phyloP scores from a whole-genome alignment of 2,329 filamentous ascomycete species.

The Stemphylium vesicarium region DNA sequence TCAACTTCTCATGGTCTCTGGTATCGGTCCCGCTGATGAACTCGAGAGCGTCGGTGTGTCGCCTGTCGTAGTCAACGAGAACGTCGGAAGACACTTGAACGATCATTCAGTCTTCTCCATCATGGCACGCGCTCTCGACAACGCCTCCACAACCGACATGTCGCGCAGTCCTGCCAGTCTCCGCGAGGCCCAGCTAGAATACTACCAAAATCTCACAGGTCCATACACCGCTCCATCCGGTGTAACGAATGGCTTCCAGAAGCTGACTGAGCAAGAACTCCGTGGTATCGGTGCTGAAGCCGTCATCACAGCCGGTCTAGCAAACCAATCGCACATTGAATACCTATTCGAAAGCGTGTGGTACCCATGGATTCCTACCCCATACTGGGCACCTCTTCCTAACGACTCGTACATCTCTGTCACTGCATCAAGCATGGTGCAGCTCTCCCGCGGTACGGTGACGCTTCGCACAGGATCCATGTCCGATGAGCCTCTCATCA shows the following conservation, averaged over 20 bases:
- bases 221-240: conserved; percentile 42
- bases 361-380: conserved; percentile 36
- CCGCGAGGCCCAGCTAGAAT: conserved; percentile 33
- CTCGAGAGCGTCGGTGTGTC: conserved; percentile 32
- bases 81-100: conserved; percentile 36
- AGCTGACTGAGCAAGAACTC: conserved; percentile 21
- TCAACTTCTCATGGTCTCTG: conserved; percentile 50
- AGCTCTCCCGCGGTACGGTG: conserved; percentile 47
- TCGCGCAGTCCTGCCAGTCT: conserved; percentile 29
- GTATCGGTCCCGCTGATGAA: conserved; percentile 41
- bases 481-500: conserved; percentile 40
- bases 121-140: conserved; percentile 32
- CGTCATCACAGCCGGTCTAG: conserved; percentile 22
- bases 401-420: conserved; percentile 46
- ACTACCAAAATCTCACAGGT: conserved; percentile 36
- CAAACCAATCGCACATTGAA: conserved; percentile 39
- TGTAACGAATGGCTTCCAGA: conserved; percentile 42
- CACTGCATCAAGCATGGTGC: conserved; percentile 33
- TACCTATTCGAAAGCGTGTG: conserved; percentile 33
- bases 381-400: conserved; percentile 38
- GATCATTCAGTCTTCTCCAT: conserved; percentile 37
- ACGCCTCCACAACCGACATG: conserved; percentile 32
- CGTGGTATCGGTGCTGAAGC: conserved; percentile 27
- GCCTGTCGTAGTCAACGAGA: conserved; percentile 37
- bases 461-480: conserved; percentile 40